A percentile compares a stretch with the other conserved stretches of the same genome.
Evolutionary conservation across 2,329 filamentous ascomycete species (phyloP).

Genomic region (Colletotrichum aenigma): DNA sequence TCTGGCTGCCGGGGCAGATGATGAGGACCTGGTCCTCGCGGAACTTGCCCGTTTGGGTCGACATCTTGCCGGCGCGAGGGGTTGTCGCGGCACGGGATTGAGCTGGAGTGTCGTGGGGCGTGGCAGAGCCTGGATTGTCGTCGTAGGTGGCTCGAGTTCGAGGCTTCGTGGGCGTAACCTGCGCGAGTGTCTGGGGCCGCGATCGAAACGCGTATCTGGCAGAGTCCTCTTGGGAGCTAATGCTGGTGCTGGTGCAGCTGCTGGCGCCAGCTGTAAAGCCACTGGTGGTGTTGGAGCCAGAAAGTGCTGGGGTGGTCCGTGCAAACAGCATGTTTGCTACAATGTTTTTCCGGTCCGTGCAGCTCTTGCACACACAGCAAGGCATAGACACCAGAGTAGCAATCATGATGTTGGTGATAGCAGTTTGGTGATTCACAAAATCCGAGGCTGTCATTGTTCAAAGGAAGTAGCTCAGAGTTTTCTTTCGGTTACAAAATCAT

Average conservation of each 20-base stretch:
- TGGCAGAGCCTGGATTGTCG: background rate
- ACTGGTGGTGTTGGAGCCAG: background rate
- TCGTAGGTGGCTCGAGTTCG: background rate
- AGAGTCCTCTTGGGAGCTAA: background rate
- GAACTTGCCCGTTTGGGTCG: constrained; percentile 62
- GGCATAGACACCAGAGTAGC: background rate
- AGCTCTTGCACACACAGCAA: background rate
- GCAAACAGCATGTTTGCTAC: background rate
- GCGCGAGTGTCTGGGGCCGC: background rate
- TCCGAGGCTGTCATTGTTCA: background rate
- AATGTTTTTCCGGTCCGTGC: constrained; percentile 11
- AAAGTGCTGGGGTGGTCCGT: constrained; percentile 1
- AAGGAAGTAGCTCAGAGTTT: background rate
- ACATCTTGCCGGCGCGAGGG: constrained; percentile 44
- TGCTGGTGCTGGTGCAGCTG: background rate
- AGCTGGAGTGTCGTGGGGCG: background rate
- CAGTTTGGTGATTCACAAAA: background rate
- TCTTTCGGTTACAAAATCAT: background rate
- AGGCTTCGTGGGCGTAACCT: constrained; percentile 6
- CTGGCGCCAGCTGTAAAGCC: constrained; percentile 6
- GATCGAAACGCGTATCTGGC: constrained; percentile 13
- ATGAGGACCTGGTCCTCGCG: constrained; percentile 70
- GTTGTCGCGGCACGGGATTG: background rate
- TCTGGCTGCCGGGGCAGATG: constrained; percentile 84
- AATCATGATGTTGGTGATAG: background rate